Evolutionary conservation across 768 basidiomycete genomes (phyloP), one percentile per base, ranked within the genome.

Genomic region (Tremella fuciformis): DNA sequence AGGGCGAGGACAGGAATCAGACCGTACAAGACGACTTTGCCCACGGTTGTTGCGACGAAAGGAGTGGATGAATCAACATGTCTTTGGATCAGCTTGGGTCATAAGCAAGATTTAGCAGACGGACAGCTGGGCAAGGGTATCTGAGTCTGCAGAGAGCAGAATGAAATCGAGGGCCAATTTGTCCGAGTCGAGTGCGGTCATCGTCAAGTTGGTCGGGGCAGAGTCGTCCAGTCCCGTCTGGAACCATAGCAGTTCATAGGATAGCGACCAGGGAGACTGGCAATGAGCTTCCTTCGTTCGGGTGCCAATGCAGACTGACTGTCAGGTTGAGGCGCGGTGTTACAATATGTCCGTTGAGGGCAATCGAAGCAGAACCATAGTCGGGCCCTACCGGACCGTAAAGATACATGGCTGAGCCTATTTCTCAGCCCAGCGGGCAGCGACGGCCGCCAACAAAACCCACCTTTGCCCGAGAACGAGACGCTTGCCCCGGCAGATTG

Each of bases 181-280:
- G 34, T 55, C 50, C 13, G 58, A 37, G n/a, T 57, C 63, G 9
- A 68, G 53, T 38, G 64, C 70, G 26, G 67, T 70, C 58, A 74
- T 55, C 19, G 57, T 59, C 13, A 74, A 50, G 16, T 58, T 63
- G 19, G 51, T 58, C 13, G 22, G 21, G 1, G 18, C n/a, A 8
- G 39, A 22, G 0, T 58, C 37, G 48, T 67, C 61, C 1, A 74
- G 49, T 9, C 68, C 70, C 0, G 67, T 64, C n/a, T 58, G 62
- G 54, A 64, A 66, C 70, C 67, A 74, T 13, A 74, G 47, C 2
- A 74, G 58, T 49, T 70, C 55, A 41, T 67, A 69, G 4, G 59
- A 26, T 26, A 67, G 53, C 7, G 53, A 24, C 73, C 73, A 74
- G 1, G 62, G 60, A 1, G 65, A 55, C 70, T 71, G 41, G 7